A percentile compares a stretch with the other conserved stretches of the same genome.
phyloP scores from a whole-genome alignment of 768 basidiomycete species.

The Hygrophoropsis aurantiaca region DNA sequence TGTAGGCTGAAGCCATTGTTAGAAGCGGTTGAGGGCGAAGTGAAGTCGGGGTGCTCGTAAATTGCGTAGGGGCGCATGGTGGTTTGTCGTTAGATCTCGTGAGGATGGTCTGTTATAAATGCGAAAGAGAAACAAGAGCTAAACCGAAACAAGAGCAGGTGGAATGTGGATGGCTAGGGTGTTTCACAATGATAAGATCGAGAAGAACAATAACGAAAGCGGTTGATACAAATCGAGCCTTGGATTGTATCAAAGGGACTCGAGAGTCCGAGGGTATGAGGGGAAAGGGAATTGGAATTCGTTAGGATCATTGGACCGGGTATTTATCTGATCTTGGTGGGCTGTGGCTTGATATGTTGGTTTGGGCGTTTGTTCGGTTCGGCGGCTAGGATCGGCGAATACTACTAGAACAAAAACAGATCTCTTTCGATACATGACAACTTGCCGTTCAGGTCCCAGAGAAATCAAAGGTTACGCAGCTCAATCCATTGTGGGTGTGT shows the following conservation, averaged over 20 bases:
- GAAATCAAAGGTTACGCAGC: too few relatives aligned
- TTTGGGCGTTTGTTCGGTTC: too few relatives aligned
- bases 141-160: neutral
- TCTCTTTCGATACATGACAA: too few relatives aligned
- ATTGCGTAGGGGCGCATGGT: conserved; percentile 31
- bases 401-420: too few relatives aligned
- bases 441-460: too few relatives aligned
- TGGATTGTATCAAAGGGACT: neutral
- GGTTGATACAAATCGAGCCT: neutral
- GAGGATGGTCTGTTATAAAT: neutral
- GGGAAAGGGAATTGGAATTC: too few relatives aligned
- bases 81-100: neutral
- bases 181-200: neutral
- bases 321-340: too few relatives aligned
- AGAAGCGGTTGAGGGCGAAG: neutral
- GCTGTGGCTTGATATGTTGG: too few relatives aligned
- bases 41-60: conserved; percentile 12
- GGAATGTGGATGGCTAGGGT: neutral
- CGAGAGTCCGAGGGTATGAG: too few relatives aligned
- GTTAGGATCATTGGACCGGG: too few relatives aligned
- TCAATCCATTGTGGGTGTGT: too few relatives aligned
- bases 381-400: too few relatives aligned
- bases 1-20: conserved; percentile 12
- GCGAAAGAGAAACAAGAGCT: neutral
- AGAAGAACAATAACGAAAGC: neutral